Evolutionary conservation across 23 red algal species (phyloP), one percentile per base, ranked within the genome.

Genomic region (Gracilaria domingensis): DNA sequence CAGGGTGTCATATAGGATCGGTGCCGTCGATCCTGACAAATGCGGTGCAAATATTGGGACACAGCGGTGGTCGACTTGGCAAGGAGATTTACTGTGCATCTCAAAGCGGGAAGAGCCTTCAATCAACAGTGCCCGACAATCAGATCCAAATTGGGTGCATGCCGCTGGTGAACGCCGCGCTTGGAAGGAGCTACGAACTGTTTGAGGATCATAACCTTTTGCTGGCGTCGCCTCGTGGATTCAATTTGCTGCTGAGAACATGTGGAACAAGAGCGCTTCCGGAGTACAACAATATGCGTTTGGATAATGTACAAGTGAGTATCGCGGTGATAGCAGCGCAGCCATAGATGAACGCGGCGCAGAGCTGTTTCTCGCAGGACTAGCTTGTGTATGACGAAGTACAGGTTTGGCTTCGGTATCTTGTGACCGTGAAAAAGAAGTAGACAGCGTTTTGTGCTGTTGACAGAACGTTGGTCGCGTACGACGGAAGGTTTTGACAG

Each of bases 381-480:
- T 83, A 94, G 62, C 88, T 80, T 23, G 51, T 94, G 2, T 94
- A 94, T 82, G 66, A 87, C 34, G 92, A 94, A 81, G 82, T 83
- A 36, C 92, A 94, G 16, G 92, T 81, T 35, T 64, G 92, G 20
- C 55, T 94, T 35, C 92, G 92, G n/a, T 94, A 94, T 38, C 37
- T 94, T 7, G 65, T 94, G 1, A 92, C 79, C 0, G 77, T 92
- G 12, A 82, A 75, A 39, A 90, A 71, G 87, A 70, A 77, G 54
- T 82, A 82, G 23, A 35, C 28, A 23, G 9, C 2, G n/a, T 69
- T 45, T 4, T 11, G 11, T 45, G 42, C 5, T 45, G 11, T 45
- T 11, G 42, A 45, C 11, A 45, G 11, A 7, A 45, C 42, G n/a
- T 20, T 69, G 9, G 64, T 18, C 4, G 30, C 12, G 38, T 4